Evolutionary conservation across 495 filamentous ascomycete species (phyloP).

Genomic region (Xylaria nigripes): DNA sequence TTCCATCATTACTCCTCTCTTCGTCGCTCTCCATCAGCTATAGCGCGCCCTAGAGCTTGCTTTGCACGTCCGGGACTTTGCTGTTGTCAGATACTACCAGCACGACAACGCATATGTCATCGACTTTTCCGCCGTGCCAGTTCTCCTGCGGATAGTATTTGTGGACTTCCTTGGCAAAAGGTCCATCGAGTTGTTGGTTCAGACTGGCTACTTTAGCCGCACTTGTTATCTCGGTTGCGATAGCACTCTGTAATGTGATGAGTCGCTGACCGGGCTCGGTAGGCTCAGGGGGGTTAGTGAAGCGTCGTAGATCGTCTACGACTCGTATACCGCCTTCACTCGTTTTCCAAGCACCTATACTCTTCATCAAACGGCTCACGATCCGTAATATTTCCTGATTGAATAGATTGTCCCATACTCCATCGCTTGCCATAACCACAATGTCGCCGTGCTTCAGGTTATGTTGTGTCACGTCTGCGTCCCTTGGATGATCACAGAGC

Average conservation of each 20-base stretch:
- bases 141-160: conserved; percentile 73
- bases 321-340: conserved; percentile 51
- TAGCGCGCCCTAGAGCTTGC: conserved; percentile 27
- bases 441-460: conserved; percentile 82
- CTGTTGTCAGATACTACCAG: conserved; percentile 56
- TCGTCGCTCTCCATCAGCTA: background rate
- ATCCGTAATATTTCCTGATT: conserved; percentile 77
- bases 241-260: conserved; percentile 58
- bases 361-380: conserved; percentile 65
- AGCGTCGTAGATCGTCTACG: conserved; percentile 42
- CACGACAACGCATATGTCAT: conserved; percentile 80
- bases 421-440: conserved; percentile 84
- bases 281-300: conserved; percentile 46
- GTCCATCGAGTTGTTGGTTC: conserved; percentile 71
- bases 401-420: conserved; percentile 95
- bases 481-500: conserved; percentile 70
- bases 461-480: conserved; percentile 72
- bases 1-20: background rate
- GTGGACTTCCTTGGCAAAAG: conserved; percentile 90
- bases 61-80: conserved; percentile 24
- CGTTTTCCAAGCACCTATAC: conserved; percentile 62
- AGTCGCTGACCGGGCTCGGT: conserved; percentile 21
- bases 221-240: conserved; percentile 66
- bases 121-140: conserved; percentile 81
- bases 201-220: conserved; percentile 80